Percentiles rank a stretch among this genome's conserved stretches.
phyloP scores from a whole-genome alignment of 2,329 filamentous ascomycete genomes.

The Thelonectria blattea region DNA sequence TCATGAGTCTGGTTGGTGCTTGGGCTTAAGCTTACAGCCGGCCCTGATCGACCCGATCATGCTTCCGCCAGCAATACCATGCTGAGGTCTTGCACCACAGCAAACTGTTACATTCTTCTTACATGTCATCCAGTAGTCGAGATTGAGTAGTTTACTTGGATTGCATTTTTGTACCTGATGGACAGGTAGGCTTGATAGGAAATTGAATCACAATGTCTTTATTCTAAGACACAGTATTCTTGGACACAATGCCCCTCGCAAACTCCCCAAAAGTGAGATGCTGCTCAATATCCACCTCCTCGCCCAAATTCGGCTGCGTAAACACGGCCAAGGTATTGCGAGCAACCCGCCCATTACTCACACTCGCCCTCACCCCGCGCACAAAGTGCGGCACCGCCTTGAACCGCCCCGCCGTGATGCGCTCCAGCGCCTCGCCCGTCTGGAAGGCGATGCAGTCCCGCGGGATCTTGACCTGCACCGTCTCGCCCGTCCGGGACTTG shows the following conservation, averaged over 20 bases:
- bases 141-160: no score
- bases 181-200: no score
- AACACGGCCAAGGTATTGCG: conserved; percentile 95
- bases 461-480: conserved; percentile 92
- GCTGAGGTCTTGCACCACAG: no score
- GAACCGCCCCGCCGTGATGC: conserved; percentile 90
- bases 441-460: conserved; percentile 93
- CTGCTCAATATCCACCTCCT: conserved; percentile 73
- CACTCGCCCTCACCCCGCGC: conserved; percentile 69
- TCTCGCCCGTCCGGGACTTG: conserved; percentile 78
- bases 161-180: no score
- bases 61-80: no score
- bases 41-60: not conserved
- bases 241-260: conserved; percentile 66
- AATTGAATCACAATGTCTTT: not conserved
- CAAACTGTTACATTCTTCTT: no score
- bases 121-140: no score
- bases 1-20: conserved; percentile 69
- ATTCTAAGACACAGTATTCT: conserved; percentile 56
- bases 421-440: conserved; percentile 88
- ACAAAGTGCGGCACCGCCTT: conserved; percentile 97
- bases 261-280: conserved; percentile 78
- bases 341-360: conserved; percentile 62
- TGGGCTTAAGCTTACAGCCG: conserved; percentile 56
- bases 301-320: conserved; percentile 91